Evolutionary conservation across 169 alveolate species (phyloP).

Genomic region (Eimeria maxima): DNA sequence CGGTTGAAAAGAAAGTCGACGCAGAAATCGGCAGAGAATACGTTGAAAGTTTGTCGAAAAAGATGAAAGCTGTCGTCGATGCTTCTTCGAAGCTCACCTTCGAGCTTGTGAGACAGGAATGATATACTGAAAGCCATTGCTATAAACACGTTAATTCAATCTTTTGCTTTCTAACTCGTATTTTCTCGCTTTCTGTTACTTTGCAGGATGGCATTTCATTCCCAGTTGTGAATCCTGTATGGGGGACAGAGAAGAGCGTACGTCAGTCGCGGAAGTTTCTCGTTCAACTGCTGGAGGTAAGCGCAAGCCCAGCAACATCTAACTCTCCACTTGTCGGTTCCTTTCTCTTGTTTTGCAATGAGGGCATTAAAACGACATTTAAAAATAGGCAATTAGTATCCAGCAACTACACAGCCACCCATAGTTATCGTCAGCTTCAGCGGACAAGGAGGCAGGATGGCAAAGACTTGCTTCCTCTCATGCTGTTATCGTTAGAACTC

Average conservation of each 20-base stretch:
- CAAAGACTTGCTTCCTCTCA: neutral
- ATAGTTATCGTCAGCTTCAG: too few species aligned
- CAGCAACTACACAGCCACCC: neutral
- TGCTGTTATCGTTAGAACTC: neutral
- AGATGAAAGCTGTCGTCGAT: conserved; percentile 3
- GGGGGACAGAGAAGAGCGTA: conserved; percentile 77
- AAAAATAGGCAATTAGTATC: too few species aligned
- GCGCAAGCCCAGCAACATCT: neutral
- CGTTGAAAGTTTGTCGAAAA: neutral
- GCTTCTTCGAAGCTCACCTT: conserved; percentile 21
- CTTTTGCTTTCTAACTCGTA: neutral
- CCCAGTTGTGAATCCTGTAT: conserved; percentile 33
- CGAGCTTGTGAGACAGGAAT: conserved; percentile 28
- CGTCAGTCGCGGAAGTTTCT: conserved; percentile 76
- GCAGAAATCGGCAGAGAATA: neutral
- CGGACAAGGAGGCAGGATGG: neutral
- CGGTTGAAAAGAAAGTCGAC: neutral
- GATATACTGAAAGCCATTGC: neutral
- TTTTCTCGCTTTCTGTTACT: neutral
- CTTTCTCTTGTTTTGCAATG: neutral
- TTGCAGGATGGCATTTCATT: conserved; percentile 61
- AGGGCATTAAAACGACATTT: neutral
- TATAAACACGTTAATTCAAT: neutral
- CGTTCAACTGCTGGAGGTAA: conserved; percentile 75
- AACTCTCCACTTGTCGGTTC: neutral